A percentile compares a stretch with the other conserved stretches of the same genome.
phyloP scores from a whole-genome alignment of 805 yeast genomes.

The Pichia californica region DNA sequence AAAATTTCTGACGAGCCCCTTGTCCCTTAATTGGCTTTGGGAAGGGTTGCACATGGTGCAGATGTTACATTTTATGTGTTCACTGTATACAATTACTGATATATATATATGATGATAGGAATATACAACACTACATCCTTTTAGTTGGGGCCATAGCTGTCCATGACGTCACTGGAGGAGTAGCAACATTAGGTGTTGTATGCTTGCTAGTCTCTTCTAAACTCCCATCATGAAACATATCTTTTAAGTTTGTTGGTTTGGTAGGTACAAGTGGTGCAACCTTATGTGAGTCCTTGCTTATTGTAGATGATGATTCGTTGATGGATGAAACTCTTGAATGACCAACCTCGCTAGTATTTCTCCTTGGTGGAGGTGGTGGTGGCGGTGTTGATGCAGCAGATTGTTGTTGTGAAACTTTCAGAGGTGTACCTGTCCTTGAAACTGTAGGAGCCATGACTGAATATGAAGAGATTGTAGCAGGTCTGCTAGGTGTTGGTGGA shows the following conservation, averaged over 20 bases:
- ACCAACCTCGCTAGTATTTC: slow-evolving; percentile 2
- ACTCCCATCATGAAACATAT: slow-evolving; percentile 8
- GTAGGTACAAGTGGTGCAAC: slow-evolving; percentile 28
- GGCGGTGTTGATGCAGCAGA: not conserved
- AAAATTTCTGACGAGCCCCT: too few species aligned
- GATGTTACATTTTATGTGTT: too few species aligned
- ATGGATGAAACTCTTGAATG: not conserved
- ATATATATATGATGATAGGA: not conserved
- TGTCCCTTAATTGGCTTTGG: too few species aligned
- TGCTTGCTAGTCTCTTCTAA: not conserved
- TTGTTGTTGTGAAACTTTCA: not conserved
- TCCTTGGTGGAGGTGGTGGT: slow-evolving; percentile 26
- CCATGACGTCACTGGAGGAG: slow-evolving; percentile 16
- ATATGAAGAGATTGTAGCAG: slow-evolving; percentile 11
- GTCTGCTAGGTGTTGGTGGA: not conserved
- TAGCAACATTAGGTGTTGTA: not conserved
- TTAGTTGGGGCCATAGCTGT: slow-evolving; percentile 29
- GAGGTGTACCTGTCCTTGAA: slow-evolving; percentile 20
- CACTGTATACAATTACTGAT: too few species aligned
- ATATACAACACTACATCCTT: slow-evolving; percentile 12
- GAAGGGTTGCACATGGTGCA: too few species aligned
- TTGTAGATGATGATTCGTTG: not conserved
- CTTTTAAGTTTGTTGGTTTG: slow-evolving; percentile 24
- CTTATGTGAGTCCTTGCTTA: slow-evolving; percentile 13
- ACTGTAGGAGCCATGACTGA: slow-evolving; percentile 28